phyloP scores from a whole-genome alignment of 129 eudicot genomes.

The Flaveria sonorensis region DNA sequence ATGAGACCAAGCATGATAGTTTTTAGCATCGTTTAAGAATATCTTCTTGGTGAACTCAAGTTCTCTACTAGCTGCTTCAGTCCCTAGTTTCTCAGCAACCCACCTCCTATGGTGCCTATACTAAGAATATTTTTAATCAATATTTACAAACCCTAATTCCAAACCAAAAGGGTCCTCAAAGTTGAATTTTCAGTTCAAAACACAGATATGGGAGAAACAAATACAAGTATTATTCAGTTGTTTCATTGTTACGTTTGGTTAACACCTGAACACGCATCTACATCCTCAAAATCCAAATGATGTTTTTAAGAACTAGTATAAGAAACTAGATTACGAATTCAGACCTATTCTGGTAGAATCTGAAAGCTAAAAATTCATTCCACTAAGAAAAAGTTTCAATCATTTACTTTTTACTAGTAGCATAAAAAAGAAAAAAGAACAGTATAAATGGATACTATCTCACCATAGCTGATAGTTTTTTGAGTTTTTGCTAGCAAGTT shows the following conservation, averaged over 20 bases:
- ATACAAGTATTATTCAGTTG: not conserved
- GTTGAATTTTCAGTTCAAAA: not conserved
- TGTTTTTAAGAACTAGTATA: not conserved
- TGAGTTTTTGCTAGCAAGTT: conserved; percentile 65
- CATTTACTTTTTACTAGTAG: conserved; percentile 1
- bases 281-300: not conserved
- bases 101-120: conserved; percentile 99
- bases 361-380: conserved; percentile 12
- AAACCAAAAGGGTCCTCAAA: conserved; percentile 5
- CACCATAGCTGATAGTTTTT: conserved; percentile 98
- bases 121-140: conserved; percentile 14
- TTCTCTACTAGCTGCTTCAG: conserved; percentile 54
- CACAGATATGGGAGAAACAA: not conserved
- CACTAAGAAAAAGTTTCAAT: not conserved
- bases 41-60: conserved; percentile 84
- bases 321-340: not conserved
- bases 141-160: conserved; percentile 15
- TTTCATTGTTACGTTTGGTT: not conserved
- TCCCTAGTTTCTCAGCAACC: conserved; percentile 93
- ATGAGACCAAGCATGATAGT: conserved; percentile 99
- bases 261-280: not conserved
- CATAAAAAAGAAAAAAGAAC: conserved; percentile 7
- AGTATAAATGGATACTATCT: conserved; percentile 25
- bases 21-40: conserved; percentile 75
- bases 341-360: not conserved